Base-by-base conservation (phyloP, 164 flowering plant species). In the Malania oleifera region DNA sequence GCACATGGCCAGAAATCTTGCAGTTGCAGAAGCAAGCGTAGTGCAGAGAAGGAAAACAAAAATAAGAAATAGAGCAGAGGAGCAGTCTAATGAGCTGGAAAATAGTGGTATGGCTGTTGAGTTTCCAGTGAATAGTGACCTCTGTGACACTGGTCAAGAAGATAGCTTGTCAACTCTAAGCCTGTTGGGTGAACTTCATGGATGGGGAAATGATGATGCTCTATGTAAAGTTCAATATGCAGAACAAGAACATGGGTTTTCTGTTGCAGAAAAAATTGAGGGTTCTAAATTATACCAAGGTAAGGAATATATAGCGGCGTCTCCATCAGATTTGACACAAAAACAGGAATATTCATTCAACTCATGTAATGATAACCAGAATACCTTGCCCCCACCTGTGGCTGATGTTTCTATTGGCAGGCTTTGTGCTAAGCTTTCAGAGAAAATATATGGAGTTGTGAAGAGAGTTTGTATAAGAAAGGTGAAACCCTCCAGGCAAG, bases 271-370 rank as follows among this genome's bases (percentile, higher is more conserved):
- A 41, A 12, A 53, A 2, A 18, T 34, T 37, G 23, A 56, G 14
- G 28, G 8, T 23, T 56, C 14, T 40, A 44, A 39, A 39, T 7
- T 1, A 14, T 26, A 38, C 34, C 25, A 18, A 24, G 2, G 22
- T n/a, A n/a, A 39, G 48, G 59, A 56, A 54, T 27, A 22, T 26
- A 19, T 18, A 2, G 45, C 19, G n/a, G n/a, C n/a, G n/a, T n/a
- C 18, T 22, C 24, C 57, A 37, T 54, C 29, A 22, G 57, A 52
- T 31, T 31, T 22, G 38, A 17, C 24, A 54, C 44, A 54, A 54
- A 54, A 23, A 23, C 57, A 37, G 57, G 57, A 54, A 5, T 12
- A 54, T 19, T 23, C 19, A 14, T 11, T 20, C 11, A 45, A 19
- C 3, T 14, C 27, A 12, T 22, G 7, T 24, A 22, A 54, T 35